Base-by-base conservation (phyloP, 805 yeast genomes). In the Debaryomyces tyrocola region DNA sequence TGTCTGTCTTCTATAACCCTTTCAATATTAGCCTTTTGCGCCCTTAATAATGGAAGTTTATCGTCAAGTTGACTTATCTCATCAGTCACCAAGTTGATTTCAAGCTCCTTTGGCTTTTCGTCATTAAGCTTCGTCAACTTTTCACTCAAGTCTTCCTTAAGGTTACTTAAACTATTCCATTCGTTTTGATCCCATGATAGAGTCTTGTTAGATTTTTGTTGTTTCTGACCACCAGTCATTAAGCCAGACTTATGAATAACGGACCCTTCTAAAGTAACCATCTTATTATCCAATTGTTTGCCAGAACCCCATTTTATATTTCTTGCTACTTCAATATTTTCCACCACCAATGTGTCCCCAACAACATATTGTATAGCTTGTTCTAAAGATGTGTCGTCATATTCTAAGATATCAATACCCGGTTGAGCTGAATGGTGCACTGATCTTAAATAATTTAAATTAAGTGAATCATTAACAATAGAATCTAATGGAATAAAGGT, bases 401-500 rank as follows among this genome's bases (percentile, higher is more conserved):
- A 88, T 17, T 83, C 84, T 15, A 89, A 77, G 20, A 87, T 78
- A 63, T 94, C 97, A 45, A 80, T 59, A 2, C 82, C 78, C n/a
- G 96, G 89, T 43, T 83, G 75, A 2, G 84, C 87, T 9, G 67
- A 67, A 6, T 69, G 70, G 41, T 77, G 75, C 20, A 83, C 54
- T 28, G 78, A 71, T 53, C 95, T 72, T 27, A 86, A 64, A 41
- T 75, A 70, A 20, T 79, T 70, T 43, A 79, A 77, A 40, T 84
- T 73, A 4, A 83, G 72, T 31, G 69, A 75, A 1, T 82, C 80
- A 7, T 74, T 78, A 12, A 58, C 53, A 28, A 94, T 83, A 1
- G 90, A 77, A 57, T 90, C 94, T 43, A 94, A 68, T 0, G 99
- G 98, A 48, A 94, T 85, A 57, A 94, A 91, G 1, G 95, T 82